These are phyloP conservation scores for Zancudomyces culisetae DNA, from an alignment of 371 early-diverging fungal species.

Conservation along the genomic window DNA sequence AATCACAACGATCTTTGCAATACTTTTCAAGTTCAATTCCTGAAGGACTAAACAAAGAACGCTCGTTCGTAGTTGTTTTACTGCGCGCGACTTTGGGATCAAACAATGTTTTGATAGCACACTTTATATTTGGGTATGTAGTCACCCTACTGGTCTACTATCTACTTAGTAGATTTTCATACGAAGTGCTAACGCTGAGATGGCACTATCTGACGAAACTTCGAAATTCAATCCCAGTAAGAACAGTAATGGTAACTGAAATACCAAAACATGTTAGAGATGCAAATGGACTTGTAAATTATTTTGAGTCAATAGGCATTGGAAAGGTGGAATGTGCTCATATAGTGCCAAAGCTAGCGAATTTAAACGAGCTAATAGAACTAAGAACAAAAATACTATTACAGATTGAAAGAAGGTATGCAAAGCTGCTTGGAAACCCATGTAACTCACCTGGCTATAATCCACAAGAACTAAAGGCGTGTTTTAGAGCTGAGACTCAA, in stretches of 20 bases:
- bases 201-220: slow-evolving; percentile 23
- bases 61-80: not conserved
- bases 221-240: slow-evolving; percentile 19
- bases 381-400: slow-evolving; percentile 9
- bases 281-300: slow-evolving; percentile 12
- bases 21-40: slow-evolving; percentile 7
- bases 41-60: not conserved
- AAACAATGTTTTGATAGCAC: slow-evolving; percentile 16
- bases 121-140: slow-evolving; percentile 23
- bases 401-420: slow-evolving; percentile 15
- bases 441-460: slow-evolving; percentile 22
- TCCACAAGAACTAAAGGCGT: slow-evolving; percentile 6
- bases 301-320: slow-evolving; percentile 15
- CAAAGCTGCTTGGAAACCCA: slow-evolving; percentile 23
- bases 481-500: slow-evolving; percentile 8
- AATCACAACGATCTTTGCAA: not conserved
- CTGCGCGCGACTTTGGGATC: slow-evolving; percentile 11
- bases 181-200: slow-evolving; percentile 19
- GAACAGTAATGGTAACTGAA: slow-evolving; percentile 22
- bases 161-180: slow-evolving; percentile 18
- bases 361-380: slow-evolving; percentile 2
- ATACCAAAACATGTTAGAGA: slow-evolving; percentile 16
- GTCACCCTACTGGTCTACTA: slow-evolving; percentile 22
- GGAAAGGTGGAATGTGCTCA: slow-evolving; percentile 11
- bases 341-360: slow-evolving; percentile 4